Evolutionary conservation across 192 early-diverging fungal species (phyloP), one percentile per base, ranked within the genome.

Genomic region (Fimicolochytrium jonesii): DNA sequence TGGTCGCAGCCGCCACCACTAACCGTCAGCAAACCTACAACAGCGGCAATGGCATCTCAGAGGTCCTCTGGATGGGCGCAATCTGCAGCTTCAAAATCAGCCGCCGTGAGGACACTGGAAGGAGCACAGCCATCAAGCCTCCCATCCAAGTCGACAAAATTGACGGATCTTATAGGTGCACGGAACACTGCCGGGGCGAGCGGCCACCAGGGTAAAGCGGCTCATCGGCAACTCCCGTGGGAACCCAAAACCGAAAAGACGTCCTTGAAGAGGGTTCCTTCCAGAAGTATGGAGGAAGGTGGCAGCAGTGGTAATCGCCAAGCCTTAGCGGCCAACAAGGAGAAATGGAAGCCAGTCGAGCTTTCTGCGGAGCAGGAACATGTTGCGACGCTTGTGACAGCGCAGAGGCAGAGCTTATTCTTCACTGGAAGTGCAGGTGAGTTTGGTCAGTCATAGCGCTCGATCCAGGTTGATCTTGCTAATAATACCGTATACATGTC

Each of bases 361-460:
- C 43, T 68, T 4, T 71, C 74, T 0, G 44, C 29, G 0, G 74
- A 71, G 48, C 70, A 72, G 45, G 55, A 52, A 33, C 29, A 39
- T 33, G 70, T 77, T 9, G 44, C 69, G 41, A 18, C 56, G 34
- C 64, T 76, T 13, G 75, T 83, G 10, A 42, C 59, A 1, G 32
- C 66, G 2, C 56, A 64, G 10, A 66, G 68, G 20, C 35, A 49
- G 32, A 80, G 58, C 43, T 34, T 86, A 15, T 86, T 86, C 56
- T 86, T 77, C 53, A 86, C 84, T 1, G 84, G 84, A 30, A 77
- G 74, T 31, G 79, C 81, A 0, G 83, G 82, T 61, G 74, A 66
- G 46, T 58, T 6, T 28, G 20, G 10, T 23, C 22, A n/a, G 34
- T n/a, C 7, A 9, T 11, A 54, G 6, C 52, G 7, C 32, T 30